Evolutionary conservation across 148 eudicot genomes (phyloP), one percentile per base, ranked within the genome.

Genomic region (Linanthus parryae): DNA sequence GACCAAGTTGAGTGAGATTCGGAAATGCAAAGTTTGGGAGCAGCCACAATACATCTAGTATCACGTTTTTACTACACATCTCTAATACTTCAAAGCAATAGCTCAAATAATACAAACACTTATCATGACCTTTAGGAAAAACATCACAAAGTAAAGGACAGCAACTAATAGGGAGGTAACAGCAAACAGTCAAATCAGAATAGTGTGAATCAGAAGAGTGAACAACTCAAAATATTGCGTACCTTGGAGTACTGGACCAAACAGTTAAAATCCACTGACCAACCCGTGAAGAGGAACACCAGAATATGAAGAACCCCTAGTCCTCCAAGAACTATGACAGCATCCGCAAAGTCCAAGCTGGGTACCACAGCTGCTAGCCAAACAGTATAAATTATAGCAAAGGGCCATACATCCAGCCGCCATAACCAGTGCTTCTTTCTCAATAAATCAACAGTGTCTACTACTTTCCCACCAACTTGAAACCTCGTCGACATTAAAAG

Each of bases 201-300:
- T n/a, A n/a, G n/a, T n/a, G n/a, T n/a, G n/a, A n/a, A n/a, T n/a
- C n/a, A n/a, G n/a, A n/a, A n/a, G n/a, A n/a, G n/a, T n/a, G n/a
- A n/a, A n/a, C n/a, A n/a, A n/a, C n/a, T n/a, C n/a, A n/a, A n/a
- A n/a, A n/a, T n/a, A n/a, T n/a, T n/a, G n/a, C n/a, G n/a, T n/a
- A 91, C 98, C 98, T 83, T 87, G 1, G 79, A 73, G 44, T 66
- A 87, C 20, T 82, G 83, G 41, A 82, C 73, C 34, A 92, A 79
- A 48, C 96, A 82, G 60, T 65, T 82, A 62, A 92, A 87, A 73
- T 87, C 94, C 61, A 92, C 98, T 1, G 94, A 79, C 98, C 98
- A 92, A 60, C 74, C 85, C 11, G 90, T 84, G 66, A 87, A 92
- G 20, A 92, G 85, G 47, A 79, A 67, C 50, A 76, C 73, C 73